Evolutionary conservation across 495 filamentous ascomycete species (phyloP).

Genomic region (Penicillium cinerascens): DNA sequence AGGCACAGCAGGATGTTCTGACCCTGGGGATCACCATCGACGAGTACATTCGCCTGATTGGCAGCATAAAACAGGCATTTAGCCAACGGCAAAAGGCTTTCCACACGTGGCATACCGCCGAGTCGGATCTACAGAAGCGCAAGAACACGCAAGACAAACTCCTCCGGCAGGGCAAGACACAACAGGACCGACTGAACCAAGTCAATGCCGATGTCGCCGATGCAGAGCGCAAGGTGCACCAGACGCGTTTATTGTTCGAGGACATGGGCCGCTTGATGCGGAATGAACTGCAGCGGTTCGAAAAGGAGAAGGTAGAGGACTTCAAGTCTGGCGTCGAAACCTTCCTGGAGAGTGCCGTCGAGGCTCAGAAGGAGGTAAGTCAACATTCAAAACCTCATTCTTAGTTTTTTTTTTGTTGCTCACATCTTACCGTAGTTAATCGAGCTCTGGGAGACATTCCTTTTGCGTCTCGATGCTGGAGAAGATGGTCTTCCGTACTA

Average conservation of each 20-base stretch:
- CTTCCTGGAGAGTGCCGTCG: constrained; percentile 91
- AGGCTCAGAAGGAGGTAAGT: constrained; percentile 95
- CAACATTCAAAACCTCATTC: background rate
- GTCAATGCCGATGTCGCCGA: constrained; percentile 87
- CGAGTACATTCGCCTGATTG: constrained; percentile 95
- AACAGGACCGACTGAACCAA: constrained; percentile 92
- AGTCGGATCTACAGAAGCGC: constrained; percentile 83
- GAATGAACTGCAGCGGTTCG: constrained; percentile 85
- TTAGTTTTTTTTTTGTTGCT: background rate
- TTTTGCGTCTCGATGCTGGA: constrained; percentile 89
- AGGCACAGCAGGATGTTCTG: constrained; percentile 94
- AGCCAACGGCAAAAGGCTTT: constrained; percentile 90
- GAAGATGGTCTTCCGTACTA: constrained; percentile 82
- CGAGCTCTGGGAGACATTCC: constrained; percentile 97
- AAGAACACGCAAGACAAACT: constrained; percentile 86
- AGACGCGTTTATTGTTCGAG: constrained; percentile 84
- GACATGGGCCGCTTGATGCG: constrained; percentile 97
- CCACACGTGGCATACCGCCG: constrained; percentile 85
- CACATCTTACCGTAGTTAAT: constrained; percentile 65
- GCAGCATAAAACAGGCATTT: constrained; percentile 88
- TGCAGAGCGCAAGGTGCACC: constrained; percentile 90
- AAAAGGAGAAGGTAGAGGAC: constrained; percentile 97
- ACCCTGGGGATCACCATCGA: constrained; percentile 97
- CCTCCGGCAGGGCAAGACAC: constrained; percentile 84
- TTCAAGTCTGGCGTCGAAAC: constrained; percentile 98